Conservation (phyloP, 2,329 filamentous ascomycete species). For the Monosporascus sp. region DNA sequence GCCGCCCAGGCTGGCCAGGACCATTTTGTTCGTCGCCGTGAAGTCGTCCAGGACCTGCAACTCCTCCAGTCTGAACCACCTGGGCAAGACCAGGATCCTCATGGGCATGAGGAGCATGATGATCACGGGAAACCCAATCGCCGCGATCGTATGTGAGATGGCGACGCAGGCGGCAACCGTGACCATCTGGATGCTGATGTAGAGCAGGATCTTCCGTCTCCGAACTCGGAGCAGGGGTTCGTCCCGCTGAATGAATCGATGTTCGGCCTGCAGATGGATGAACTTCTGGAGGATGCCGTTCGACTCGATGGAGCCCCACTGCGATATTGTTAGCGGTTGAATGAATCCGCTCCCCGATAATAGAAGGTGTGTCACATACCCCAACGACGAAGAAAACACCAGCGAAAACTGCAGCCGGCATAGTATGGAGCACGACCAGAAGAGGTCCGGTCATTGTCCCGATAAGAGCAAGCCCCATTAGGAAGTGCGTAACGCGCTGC, state of each 20-base stretch:
- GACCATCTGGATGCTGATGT: conserved; percentile 44
- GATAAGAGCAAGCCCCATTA: conserved; percentile 47
- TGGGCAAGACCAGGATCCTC: conserved; percentile 42
- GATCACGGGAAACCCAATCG: conserved; percentile 53
- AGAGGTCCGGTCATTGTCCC: conserved; percentile 53
- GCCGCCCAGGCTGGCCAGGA: conserved; percentile 4
- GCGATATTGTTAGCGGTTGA: not conserved
- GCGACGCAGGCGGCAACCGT: conserved; percentile 49
- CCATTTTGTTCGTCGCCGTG: conserved; percentile 1
- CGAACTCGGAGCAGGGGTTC: conserved; percentile 40
- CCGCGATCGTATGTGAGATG: conserved; percentile 54
- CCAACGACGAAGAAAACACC: conserved; percentile 56
- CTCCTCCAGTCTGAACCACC: conserved; percentile 43
- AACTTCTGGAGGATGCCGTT: conserved; percentile 49
- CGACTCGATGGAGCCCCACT: conserved; percentile 42
- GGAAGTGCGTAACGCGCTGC: conserved; percentile 49
- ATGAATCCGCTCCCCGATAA: too few relatives aligned
- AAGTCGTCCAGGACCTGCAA: conserved; percentile 40
- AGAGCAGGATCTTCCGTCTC: conserved; percentile 40
- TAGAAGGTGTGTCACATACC: conserved; percentile 26
- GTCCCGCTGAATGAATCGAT: conserved; percentile 38
- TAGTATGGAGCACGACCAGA: conserved; percentile 45
- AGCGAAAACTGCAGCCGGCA: conserved; percentile 47
- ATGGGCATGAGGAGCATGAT: conserved; percentile 52
- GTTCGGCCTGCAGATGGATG: conserved; percentile 41